Conservation (phyloP, 306 rosid species). For the Lathyrus oleraceus region DNA sequence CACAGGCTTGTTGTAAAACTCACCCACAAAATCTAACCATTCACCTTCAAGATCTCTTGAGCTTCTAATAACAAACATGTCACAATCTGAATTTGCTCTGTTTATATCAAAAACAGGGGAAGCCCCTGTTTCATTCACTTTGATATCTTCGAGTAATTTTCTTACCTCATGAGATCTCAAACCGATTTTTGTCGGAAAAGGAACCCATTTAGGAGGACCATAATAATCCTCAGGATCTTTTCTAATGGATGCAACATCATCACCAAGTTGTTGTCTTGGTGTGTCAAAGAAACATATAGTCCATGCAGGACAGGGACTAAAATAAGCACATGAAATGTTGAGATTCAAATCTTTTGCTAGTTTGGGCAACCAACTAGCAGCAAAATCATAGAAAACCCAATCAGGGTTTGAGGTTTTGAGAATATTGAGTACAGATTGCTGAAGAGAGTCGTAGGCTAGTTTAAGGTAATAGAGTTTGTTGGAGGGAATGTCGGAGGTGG, state of each 20-base stretch:
- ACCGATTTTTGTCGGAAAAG: constrained; percentile 42
- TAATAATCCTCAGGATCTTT: constrained; percentile 38
- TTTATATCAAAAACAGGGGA: constrained; percentile 43
- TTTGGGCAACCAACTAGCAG: constrained; percentile 41
- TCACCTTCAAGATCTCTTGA: constrained; percentile 43
- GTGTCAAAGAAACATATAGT: constrained; percentile 47
- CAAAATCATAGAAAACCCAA: constrained; percentile 61
- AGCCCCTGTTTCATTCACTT: constrained; percentile 41
- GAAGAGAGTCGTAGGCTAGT: constrained; percentile 47
- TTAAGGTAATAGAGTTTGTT: constrained; percentile 47
- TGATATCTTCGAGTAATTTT: constrained; percentile 33
- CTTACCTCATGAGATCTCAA: constrained; percentile 36
- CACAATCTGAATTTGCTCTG: constrained; percentile 40
- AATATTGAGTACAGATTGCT: constrained; percentile 34
- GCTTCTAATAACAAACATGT: constrained; percentile 44
- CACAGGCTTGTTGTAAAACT: constrained; percentile 43
- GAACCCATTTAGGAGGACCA: constrained; percentile 47
- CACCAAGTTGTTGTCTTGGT: constrained; percentile 40
- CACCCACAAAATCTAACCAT: constrained; percentile 39
- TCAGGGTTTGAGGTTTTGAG: constrained; percentile 40
- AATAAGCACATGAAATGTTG: constrained; percentile 36
- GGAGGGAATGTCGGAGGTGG: constrained; percentile 52
- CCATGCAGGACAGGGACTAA: constrained; percentile 49
- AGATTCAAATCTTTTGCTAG: constrained; percentile 28
- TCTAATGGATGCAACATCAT: constrained; percentile 19